Evolutionary conservation across 2,329 filamentous ascomycete genomes (phyloP).

Genomic region (Sporothrix pseudoabietina): DNA sequence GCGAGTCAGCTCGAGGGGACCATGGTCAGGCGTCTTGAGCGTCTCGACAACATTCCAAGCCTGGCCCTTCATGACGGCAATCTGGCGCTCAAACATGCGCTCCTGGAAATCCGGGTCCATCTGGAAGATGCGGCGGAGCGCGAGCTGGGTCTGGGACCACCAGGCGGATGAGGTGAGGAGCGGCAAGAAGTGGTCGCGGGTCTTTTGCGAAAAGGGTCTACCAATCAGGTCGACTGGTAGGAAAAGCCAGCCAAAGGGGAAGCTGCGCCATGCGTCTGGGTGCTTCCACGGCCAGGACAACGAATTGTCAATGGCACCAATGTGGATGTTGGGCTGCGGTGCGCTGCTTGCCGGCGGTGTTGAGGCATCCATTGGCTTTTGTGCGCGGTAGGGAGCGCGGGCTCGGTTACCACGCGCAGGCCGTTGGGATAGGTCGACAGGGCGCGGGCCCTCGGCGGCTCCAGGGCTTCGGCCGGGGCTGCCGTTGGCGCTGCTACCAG

Average conservation of each 20-base stretch:
- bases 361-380: slow-evolving; percentile 83
- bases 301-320: slow-evolving; percentile 97
- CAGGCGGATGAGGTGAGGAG: slow-evolving; percentile 90
- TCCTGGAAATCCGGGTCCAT: slow-evolving; percentile 96
- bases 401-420: slow-evolving; percentile 47
- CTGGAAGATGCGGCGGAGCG: slow-evolving; percentile 83
- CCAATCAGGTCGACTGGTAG: slow-evolving; percentile 94
- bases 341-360: slow-evolving; percentile 50
- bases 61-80: slow-evolving; percentile 98
- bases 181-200: slow-evolving; percentile 92
- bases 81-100: slow-evolving; percentile 97
- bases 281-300: slow-evolving; percentile 99
- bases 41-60: slow-evolving; percentile 99
- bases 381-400: slow-evolving; percentile 65
- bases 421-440: slow-evolving; percentile 56
- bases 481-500: slow-evolving; percentile 41
- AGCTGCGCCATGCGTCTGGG: slow-evolving; percentile 86
- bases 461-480: slow-evolving; percentile 40
- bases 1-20: slow-evolving; percentile 85
- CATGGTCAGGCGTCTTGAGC: slow-evolving; percentile 87
- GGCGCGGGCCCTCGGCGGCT: slow-evolving; percentile 62
- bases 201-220: slow-evolving; percentile 91
- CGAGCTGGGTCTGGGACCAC: slow-evolving; percentile 93
- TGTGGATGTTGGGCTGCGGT: slow-evolving; percentile 65
- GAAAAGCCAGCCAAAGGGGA: slow-evolving; percentile 98